Conservation (phyloP, 1,284 basidiomycete genomes). For the Ganoderma lingzhi region DNA sequence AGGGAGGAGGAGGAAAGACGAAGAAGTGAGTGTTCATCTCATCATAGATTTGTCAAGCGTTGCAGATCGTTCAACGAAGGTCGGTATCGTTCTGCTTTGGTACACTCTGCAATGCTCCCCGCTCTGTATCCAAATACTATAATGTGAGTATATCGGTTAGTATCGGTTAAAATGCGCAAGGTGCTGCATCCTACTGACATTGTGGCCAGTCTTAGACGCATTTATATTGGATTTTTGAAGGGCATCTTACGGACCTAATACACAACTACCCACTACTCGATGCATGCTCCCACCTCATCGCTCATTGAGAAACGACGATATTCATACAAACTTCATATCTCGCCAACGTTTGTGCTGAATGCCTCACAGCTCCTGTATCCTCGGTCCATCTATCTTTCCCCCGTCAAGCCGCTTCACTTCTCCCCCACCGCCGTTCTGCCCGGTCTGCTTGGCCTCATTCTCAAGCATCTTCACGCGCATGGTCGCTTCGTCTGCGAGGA, state of each 20-base stretch:
- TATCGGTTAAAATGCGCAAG: too few species aligned
- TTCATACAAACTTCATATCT: neutral
- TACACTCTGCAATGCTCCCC: neutral
- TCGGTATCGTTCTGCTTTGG: neutral
- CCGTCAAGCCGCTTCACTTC: neutral
- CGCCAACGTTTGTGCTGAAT: neutral
- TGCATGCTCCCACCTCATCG: neutral
- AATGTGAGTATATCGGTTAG: neutral
- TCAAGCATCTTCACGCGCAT: conserved; percentile 38
- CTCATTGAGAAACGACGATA: neutral
- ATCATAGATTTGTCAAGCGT: neutral
- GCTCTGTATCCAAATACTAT: neutral
- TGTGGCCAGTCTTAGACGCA: neutral
- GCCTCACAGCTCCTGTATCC: conserved; percentile 24
- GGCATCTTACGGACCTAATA: neutral
- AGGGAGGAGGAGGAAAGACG: neutral
- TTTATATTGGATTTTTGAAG: neutral
- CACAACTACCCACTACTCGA: neutral
- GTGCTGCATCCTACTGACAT: neutral
- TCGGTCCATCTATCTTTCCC: conserved; percentile 1
- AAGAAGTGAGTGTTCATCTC: neutral
- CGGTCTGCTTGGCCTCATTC: conserved; percentile 24
- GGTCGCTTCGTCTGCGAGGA: conserved; percentile 52
- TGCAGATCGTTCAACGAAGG: neutral
- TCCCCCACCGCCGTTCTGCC: neutral